These are phyloP conservation scores for Ustilago nuda DNA, from an alignment of 1,284 basidiomycete genomes.

Conservation along the genomic window DNA sequence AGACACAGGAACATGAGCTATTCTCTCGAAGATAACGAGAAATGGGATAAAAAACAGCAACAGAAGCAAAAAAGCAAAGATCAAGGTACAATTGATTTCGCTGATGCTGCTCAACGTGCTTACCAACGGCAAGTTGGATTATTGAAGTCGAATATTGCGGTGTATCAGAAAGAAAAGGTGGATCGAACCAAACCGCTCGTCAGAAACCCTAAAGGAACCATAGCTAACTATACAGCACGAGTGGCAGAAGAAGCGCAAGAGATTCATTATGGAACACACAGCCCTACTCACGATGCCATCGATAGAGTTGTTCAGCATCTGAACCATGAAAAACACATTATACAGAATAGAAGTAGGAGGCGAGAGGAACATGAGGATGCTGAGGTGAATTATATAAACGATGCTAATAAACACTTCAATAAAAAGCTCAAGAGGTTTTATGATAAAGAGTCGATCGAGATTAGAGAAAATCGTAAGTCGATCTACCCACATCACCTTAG, in stretches of 20 bases:
- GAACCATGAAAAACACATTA: conserved; percentile 77
- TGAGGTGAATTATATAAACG: conserved; percentile 99
- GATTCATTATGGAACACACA: conserved; percentile 83
- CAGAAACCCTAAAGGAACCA: neutral
- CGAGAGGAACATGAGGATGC: conserved; percentile 89
- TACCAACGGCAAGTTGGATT: conserved; percentile 90
- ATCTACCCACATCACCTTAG: neutral
- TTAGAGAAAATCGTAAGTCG: conserved; percentile 58
- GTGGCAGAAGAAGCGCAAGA: conserved; percentile 3
- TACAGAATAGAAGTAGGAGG: conserved; percentile 82
- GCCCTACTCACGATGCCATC: conserved; percentile 91
- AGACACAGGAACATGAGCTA: conserved; percentile 91
- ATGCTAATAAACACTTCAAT: conserved; percentile 96
- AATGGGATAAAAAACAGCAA: conserved; percentile 88
- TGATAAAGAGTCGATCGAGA: conserved; percentile 93
- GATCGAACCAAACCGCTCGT: conserved; percentile 62
- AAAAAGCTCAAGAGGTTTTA: conserved; percentile 98
- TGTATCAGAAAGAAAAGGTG: conserved; percentile 88
- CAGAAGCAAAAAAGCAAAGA: conserved; percentile 81
- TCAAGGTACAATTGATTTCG: conserved; percentile 89
- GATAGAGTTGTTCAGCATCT: conserved; percentile 91
- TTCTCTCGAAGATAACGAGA: conserved; percentile 91
- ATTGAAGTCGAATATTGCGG: conserved; percentile 85
- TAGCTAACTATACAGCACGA: neutral
- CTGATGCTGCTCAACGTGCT: conserved; percentile 84